A percentile compares a stretch with the other conserved stretches of the same genome.
phyloP scores from a whole-genome alignment of 2,329 filamentous ascomycete genomes.

The Diaporthe sp. region DNA sequence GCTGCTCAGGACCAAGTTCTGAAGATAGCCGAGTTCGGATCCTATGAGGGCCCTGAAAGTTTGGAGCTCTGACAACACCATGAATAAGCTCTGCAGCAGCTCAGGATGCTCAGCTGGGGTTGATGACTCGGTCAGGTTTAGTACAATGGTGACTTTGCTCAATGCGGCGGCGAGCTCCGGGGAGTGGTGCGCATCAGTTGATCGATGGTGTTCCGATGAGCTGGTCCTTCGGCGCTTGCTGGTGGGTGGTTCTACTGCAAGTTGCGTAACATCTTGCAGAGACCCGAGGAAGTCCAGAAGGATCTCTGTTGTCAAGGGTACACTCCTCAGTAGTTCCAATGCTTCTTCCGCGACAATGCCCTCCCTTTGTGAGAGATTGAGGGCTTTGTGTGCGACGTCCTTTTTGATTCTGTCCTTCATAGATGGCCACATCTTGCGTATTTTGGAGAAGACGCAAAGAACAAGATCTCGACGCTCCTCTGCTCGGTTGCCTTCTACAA shows the following conservation, averaged over 20 bases:
- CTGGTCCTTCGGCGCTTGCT: slow-evolving; percentile 85
- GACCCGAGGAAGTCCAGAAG: slow-evolving; percentile 78
- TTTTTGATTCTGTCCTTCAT: slow-evolving; percentile 74
- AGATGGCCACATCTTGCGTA: slow-evolving; percentile 77
- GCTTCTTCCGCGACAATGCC: slow-evolving; percentile 63
- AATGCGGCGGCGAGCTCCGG: slow-evolving; percentile 75
- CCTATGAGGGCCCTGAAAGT: slow-evolving; percentile 83
- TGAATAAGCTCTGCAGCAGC: slow-evolving; percentile 83
- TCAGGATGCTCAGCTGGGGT: slow-evolving; percentile 79
- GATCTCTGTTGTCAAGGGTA: slow-evolving; percentile 79
- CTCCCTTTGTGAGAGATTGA: slow-evolving; percentile 67
- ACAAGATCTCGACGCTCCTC: slow-evolving; percentile 66
- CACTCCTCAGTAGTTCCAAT: slow-evolving; percentile 76
- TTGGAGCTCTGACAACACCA: slow-evolving; percentile 86
- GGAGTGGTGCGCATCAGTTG: slow-evolving; percentile 69
- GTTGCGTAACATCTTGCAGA: slow-evolving; percentile 77
- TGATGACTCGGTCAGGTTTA: slow-evolving; percentile 88
- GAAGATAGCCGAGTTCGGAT: slow-evolving; percentile 89
- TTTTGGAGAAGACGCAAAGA: slow-evolving; percentile 72
- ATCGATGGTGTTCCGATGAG: slow-evolving; percentile 72
- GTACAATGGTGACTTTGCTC: slow-evolving; percentile 83
- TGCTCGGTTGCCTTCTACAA: slow-evolving; percentile 54
- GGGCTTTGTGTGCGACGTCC: slow-evolving; percentile 69
- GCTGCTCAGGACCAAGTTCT: slow-evolving; percentile 85
- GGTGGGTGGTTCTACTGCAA: slow-evolving; percentile 77